phyloP scores from a whole-genome alignment of 2,329 filamentous ascomycete genomes.

The Ophiostoma triangulosporum region DNA sequence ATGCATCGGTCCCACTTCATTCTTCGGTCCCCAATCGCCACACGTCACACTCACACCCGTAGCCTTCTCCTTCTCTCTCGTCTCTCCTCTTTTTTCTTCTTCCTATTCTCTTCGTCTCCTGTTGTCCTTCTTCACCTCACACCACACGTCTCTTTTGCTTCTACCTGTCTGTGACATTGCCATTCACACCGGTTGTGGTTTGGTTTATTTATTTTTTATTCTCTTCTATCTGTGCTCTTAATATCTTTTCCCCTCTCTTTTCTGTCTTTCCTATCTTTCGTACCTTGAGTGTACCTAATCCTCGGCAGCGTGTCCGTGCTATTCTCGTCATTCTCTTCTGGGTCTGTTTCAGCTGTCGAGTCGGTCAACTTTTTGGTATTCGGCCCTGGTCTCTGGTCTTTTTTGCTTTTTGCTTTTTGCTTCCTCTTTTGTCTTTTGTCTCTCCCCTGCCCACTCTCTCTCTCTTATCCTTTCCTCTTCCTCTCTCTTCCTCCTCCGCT shows the following conservation, averaged over 20 bases:
- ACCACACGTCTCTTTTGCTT: not conserved
- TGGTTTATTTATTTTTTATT: constrained; percentile 3
- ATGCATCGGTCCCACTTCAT: no score
- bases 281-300: not conserved
- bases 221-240: not conserved
- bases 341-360: not conserved
- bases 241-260: not conserved
- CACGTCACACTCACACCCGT: no score
- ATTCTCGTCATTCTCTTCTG: not conserved
- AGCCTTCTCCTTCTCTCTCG: not conserved
- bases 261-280: not conserved
- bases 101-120: not conserved
- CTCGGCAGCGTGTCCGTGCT: not conserved
- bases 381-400: not conserved
- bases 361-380: not conserved
- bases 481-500: not conserved
- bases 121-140: not conserved
- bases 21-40: no score
- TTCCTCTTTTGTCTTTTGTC: constrained; percentile 9
- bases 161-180: constrained; percentile 6
- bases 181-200: constrained; percentile 7
- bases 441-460: not conserved
- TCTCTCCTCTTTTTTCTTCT: not conserved
- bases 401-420: constrained; percentile 9
- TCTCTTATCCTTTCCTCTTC: not conserved